A percentile compares a stretch with the other conserved stretches of the same genome.
These are phyloP conservation scores for Harringtonia lauricola DNA, from an alignment of 2,329 filamentous ascomycete species.

Conservation along the genomic window DNA sequence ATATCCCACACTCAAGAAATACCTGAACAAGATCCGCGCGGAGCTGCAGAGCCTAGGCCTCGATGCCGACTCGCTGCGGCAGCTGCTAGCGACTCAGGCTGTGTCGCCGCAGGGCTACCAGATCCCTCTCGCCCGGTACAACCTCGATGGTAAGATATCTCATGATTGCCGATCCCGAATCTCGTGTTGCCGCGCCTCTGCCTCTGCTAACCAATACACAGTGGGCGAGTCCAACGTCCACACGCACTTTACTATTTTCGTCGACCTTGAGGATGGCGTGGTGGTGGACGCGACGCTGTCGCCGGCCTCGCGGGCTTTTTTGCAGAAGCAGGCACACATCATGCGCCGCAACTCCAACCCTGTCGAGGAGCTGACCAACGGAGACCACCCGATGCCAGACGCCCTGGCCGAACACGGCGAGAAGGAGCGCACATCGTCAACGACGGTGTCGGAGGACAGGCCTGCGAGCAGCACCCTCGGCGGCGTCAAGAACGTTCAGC, in stretches of 20 bases:
- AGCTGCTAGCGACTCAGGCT: constrained; percentile 44
- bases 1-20: constrained; percentile 79
- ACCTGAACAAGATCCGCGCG: constrained; percentile 66
- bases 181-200: background rate
- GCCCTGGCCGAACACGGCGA: background rate
- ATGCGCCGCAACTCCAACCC: constrained; percentile 4
- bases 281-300: constrained; percentile 59
- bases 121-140: constrained; percentile 32
- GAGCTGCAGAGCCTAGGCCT: constrained; percentile 65
- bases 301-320: constrained; percentile 49
- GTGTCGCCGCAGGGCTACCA: constrained; percentile 19
- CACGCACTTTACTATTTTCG: constrained; percentile 59
- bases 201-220: background rate
- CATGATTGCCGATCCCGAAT: background rate
- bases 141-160: constrained; percentile 34
- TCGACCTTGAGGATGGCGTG: constrained; percentile 55
- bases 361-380: background rate
- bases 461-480: background rate
- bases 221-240: constrained; percentile 30
- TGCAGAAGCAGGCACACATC: constrained; percentile 43
- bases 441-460: too few relatives aligned
- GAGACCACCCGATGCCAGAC: background rate
- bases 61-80: constrained; percentile 56
- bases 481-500: constrained; percentile 14
- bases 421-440: too few relatives aligned